Evolutionary conservation across 306 rosid species (phyloP), one percentile per base, ranked within the genome.

Genomic region (Quercus suber): DNA sequence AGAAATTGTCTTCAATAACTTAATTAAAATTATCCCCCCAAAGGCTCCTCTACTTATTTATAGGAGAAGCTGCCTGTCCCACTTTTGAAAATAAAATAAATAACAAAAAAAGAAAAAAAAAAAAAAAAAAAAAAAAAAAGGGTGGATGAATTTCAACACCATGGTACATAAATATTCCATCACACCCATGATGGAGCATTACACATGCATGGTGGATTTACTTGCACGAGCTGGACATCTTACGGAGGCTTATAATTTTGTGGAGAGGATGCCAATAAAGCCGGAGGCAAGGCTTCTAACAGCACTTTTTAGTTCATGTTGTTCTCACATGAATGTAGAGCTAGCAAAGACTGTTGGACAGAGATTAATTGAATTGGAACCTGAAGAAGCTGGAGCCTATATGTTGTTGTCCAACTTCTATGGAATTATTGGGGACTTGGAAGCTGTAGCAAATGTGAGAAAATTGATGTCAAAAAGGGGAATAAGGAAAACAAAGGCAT

Each of bases 201-300:
- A 84, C 25, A 81, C 85, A 7, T 84, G 85, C 69, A 77, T 81
- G 80, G 82, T 84, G 60, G 88, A 84, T 69, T 82, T 84, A 23
- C 70, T 84, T 53, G 85, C 80, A 0, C 67, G 85, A 41, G 75
- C 85, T 1, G 71, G 78, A 33, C 65, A 5, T 41, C 63, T 84
- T 11, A 25, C 7, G 5, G 85, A 81, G 37, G 88, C 88, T 4
- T 74, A 41, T 12, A 31, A 64, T 41, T 77, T 84, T 73, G 69
- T 84, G 17, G 70, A 55, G 52, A 60, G 41, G 28, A 84, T 84
- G 82, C 85, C 85, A n/a, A 53, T 81, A 35, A 74, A 74, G 73
- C 85, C 88, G 0, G 80, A 84, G 13, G 19, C 82, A 30, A 73
- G 69, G 77, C 76, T 84, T 55, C 79, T 81, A 11, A 81, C 81